A percentile compares a stretch with the other conserved stretches of the same genome.
Conservation (phyloP, 306 rosid species). For the Trifolium pratense region DNA sequence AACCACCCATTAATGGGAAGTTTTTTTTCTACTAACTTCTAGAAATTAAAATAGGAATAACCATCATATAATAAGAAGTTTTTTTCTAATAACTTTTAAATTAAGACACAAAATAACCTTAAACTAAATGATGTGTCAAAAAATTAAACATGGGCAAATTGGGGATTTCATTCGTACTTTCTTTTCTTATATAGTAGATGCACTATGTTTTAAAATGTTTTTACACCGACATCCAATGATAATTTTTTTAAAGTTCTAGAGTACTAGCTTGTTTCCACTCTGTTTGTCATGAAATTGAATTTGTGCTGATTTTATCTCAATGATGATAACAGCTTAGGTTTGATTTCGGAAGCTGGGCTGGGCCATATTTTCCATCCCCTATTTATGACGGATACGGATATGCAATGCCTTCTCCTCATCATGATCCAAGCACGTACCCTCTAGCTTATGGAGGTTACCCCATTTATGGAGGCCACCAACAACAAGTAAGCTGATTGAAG, state of each 20-base stretch:
- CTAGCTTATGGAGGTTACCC: conserved; percentile 90
- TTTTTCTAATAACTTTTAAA: too few species aligned
- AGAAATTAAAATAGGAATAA: too few species aligned
- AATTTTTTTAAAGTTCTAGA: not conserved
- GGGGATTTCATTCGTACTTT: too few species aligned
- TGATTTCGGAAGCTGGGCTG: conserved; percentile 74
- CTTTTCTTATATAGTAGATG: too few species aligned
- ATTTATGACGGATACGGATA: conserved; percentile 90
- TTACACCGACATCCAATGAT: too few species aligned
- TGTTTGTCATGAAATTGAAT: conserved; percentile 10
- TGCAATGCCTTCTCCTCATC: conserved; percentile 74
- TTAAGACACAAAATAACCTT: too few species aligned
- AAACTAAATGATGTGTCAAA: too few species aligned
- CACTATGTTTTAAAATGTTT: too few species aligned
- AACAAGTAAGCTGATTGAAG: conserved; percentile 84
- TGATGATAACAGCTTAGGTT: conserved; percentile 60
- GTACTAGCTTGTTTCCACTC: conserved; percentile 7
- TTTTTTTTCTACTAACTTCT: too few species aligned
- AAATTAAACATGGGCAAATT: too few species aligned
- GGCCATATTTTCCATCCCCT: conserved; percentile 78
- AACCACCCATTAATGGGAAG: too few species aligned
- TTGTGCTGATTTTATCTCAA: conserved; percentile 36
- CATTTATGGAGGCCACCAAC: conserved; percentile 84
- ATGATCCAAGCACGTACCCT: conserved; percentile 82
- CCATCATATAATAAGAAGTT: too few species aligned